Conservation (phyloP, 371 early-diverging fungal genomes). For the Mucor mucedo region DNA sequence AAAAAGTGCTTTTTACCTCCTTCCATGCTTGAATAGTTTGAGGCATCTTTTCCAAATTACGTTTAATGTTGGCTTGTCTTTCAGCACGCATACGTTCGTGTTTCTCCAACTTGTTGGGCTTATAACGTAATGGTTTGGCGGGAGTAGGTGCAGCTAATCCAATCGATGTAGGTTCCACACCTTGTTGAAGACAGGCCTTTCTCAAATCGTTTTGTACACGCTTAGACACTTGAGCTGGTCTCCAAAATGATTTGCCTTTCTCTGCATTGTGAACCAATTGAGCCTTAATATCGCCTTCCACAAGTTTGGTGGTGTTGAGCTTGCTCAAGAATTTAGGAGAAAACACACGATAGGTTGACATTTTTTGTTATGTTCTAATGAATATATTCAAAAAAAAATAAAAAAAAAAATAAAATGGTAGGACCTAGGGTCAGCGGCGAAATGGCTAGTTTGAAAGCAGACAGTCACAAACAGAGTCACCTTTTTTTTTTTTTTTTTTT, state of each 20-base stretch:
- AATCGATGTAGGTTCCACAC: slow-evolving; percentile 56
- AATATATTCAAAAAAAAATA: slow-evolving; percentile 9
- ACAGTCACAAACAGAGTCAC: too few species aligned
- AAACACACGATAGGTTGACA: slow-evolving; percentile 44
- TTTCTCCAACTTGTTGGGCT: slow-evolving; percentile 70
- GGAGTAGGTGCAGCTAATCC: slow-evolving; percentile 48
- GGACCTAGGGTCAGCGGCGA: too few species aligned
- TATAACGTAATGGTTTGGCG: slow-evolving; percentile 48
- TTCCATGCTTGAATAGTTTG: slow-evolving; percentile 57
- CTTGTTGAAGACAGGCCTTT: slow-evolving; percentile 62
- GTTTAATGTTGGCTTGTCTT: slow-evolving; percentile 51
- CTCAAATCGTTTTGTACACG: slow-evolving; percentile 66
- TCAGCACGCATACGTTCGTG: slow-evolving; percentile 65
- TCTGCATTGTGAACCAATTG: slow-evolving; percentile 53
- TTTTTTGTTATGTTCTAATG: slow-evolving; percentile 16
- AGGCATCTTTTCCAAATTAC: slow-evolving; percentile 56
- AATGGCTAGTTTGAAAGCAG: not conserved
- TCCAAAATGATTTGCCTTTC: slow-evolving; percentile 60
- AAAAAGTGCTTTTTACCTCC: slow-evolving; percentile 34
- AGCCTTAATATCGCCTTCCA: slow-evolving; percentile 53
- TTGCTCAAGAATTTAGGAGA: slow-evolving; percentile 39
- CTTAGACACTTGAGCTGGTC: slow-evolving; percentile 56
- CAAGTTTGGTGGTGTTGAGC: slow-evolving; percentile 29
- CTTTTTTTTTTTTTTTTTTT: too few species aligned
- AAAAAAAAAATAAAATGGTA: not conserved